Base-by-base conservation (phyloP, 2,329 filamentous ascomycete genomes). In the Calycina herbarum region DNA sequence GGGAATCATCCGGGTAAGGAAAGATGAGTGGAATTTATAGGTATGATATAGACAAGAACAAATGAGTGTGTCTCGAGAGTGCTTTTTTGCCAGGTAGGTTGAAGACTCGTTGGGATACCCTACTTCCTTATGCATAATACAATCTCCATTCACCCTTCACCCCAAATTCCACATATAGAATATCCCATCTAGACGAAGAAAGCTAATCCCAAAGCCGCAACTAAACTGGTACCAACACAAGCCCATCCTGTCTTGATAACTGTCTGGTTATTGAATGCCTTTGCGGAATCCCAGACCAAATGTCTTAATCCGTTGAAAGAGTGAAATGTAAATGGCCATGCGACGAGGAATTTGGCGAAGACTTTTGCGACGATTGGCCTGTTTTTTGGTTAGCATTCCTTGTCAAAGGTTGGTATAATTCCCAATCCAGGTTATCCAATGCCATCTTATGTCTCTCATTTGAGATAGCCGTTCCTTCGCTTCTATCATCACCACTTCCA, bases 251-350 rank as follows among this genome's bases (percentile, higher is more conserved):
- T 88, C 78, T 80, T 81, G 71, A 86, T 85, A 67, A 92, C 88
- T 74, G 84, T 80, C 78, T 84, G 80, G 76, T 91, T 91, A 73
- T 80, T 83, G 67, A 92, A 83, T 61, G 82, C 81, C 72, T 80
- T 80, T 61, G 86, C 88, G 48, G 84, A 78, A 81, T 92, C 89
- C 89, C 89, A 92, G 17, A 82, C 75, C 81, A 92, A 81, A 84
- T 92, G 89, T 75, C 89, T 85, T 24, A 92, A 42, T n/a, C 89
- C 89, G 75, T 91, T 91, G 73, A 89, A 80, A 67, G 76, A 78
- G 78, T 92, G 89, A 78, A 85, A 92, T 60, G 86, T 86, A 77
- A 92, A 91, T 3, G 88, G 88, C 69, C 86, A 78, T 17, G 87
- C 87, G 54, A 89, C 72, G 38, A 79, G 74, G 54, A 82, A 77